phyloP scores from a whole-genome alignment of 2,329 filamentous ascomycete genomes.

The Thielaviopsis populi region DNA sequence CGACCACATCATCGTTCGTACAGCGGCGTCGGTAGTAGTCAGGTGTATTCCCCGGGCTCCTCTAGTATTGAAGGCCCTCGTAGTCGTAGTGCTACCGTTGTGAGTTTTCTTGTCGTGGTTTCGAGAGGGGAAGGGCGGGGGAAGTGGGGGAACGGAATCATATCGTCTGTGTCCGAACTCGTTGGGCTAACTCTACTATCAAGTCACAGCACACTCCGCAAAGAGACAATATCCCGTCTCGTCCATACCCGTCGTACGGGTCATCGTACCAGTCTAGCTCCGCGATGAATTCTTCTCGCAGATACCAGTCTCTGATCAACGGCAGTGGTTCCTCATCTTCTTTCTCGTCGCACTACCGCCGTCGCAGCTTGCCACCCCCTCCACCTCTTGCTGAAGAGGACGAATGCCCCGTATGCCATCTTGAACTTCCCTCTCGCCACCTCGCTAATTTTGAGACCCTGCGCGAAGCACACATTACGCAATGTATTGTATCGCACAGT shows the following conservation, averaged over 20 bases:
- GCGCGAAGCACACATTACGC: slow-evolving; percentile 43
- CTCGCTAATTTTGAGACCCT: slow-evolving; percentile 39
- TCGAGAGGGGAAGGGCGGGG: not conserved
- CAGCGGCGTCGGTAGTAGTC: slow-evolving; percentile 27
- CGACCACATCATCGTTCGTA: slow-evolving; percentile 32
- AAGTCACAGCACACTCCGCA: slow-evolving; percentile 9
- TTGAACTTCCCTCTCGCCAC: slow-evolving; percentile 46
- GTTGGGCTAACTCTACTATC: slow-evolving; percentile 8
- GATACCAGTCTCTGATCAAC: slow-evolving; percentile 24
- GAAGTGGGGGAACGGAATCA: no score
- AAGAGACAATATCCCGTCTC: not conserved
- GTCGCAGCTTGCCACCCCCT: slow-evolving; percentile 29
- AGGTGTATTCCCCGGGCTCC: slow-evolving; percentile 11
- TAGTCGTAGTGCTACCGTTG: slow-evolving; percentile 37
- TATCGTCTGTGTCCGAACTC: not conserved
- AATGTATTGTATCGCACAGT: slow-evolving; percentile 42
- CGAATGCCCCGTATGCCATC: slow-evolving; percentile 63
- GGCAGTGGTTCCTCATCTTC: slow-evolving; percentile 23
- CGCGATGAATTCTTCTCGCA: slow-evolving; percentile 10
- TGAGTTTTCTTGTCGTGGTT: slow-evolving; percentile 23
- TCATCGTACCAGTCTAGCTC: slow-evolving; percentile 11
- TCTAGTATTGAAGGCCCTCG: slow-evolving; percentile 20
- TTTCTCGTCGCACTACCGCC: slow-evolving; percentile 22
- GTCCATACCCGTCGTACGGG: slow-evolving; percentile 14
- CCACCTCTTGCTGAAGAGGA: slow-evolving; percentile 54